Percentiles rank a stretch among this genome's conserved stretches.
phyloP scores from a whole-genome alignment of 352 stramenopile genomes.

The Aphanomyces stellatus region DNA sequence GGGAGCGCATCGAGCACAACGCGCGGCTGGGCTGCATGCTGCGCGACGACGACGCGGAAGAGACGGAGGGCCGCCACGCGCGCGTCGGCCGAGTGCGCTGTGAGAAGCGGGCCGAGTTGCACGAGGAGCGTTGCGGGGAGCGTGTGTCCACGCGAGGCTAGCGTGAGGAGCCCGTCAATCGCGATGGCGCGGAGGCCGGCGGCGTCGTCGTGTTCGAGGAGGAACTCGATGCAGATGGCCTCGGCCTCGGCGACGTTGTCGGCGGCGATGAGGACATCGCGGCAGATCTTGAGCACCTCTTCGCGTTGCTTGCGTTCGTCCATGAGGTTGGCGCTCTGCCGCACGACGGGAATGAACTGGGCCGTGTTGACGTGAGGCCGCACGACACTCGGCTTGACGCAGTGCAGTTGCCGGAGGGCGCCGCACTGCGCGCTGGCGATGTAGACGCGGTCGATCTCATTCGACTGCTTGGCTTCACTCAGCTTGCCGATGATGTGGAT shows the following conservation, averaged over 20 bases:
- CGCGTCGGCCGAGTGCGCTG: background rate
- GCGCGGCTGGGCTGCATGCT: background rate
- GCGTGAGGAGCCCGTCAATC: slow-evolving; percentile 7
- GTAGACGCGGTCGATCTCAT: background rate
- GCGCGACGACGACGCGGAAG: background rate
- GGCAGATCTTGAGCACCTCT: background rate
- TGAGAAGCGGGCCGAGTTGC: background rate
- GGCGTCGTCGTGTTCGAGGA: background rate
- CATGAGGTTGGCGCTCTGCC: slow-evolving; percentile 10
- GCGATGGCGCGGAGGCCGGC: background rate
- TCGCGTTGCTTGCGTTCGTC: slow-evolving; percentile 10
- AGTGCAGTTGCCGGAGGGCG: background rate
- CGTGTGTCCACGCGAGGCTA: background rate
- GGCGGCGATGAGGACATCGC: background rate
- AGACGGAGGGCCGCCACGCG: background rate
- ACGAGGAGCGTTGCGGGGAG: background rate
- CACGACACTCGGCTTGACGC: background rate
- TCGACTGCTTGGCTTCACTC: background rate
- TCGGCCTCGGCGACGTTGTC: background rate
- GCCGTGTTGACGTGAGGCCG: background rate
- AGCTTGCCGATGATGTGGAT: background rate
- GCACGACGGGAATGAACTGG: background rate
- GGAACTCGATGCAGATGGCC: slow-evolving; percentile 3
- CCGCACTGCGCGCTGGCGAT: background rate
- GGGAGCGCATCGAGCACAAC: background rate